These are phyloP conservation scores for Dryas alaskensis DNA, from an alignment of 306 rosid species.

Conservation along the genomic window DNA sequence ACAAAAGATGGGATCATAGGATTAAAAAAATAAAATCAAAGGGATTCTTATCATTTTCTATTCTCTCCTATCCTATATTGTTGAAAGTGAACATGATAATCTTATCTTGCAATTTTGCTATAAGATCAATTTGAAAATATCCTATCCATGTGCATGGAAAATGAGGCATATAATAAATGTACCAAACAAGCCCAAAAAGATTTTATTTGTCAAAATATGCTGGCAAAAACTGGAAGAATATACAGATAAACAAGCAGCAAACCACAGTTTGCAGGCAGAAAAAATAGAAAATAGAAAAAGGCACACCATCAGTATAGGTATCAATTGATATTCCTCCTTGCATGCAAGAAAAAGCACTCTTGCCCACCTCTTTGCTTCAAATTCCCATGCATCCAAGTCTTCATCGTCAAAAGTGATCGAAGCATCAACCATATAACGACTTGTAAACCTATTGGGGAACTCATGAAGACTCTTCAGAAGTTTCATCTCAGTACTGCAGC, in stretches of 20 bases:
- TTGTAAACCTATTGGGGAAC: conserved; percentile 62
- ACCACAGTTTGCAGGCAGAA: background rate
- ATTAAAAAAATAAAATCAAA: too few relatives aligned
- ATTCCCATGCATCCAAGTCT: conserved; percentile 81
- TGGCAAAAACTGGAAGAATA: background rate
- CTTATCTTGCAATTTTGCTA: too few relatives aligned
- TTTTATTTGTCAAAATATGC: background rate
- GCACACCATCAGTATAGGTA: conserved; percentile 59
- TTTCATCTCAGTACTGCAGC: conserved; percentile 47
- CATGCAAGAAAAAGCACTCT: conserved; percentile 71
- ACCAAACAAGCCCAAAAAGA: background rate
- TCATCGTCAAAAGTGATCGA: conserved; percentile 64
- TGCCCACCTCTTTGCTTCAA: conserved; percentile 85
- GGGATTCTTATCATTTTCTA: too few relatives aligned
- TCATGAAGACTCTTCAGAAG: conserved; percentile 57
- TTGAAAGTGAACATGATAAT: too few relatives aligned
- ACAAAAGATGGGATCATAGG: too few relatives aligned
- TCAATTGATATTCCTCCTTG: conserved; percentile 55
- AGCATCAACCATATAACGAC: conserved; percentile 26
- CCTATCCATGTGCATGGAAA: too few relatives aligned
- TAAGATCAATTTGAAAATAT: too few relatives aligned
- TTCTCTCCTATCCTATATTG: too few relatives aligned
- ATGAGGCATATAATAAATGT: too few relatives aligned
- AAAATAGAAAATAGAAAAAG: conserved; percentile 11
- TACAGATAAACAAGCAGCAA: conserved; percentile 2